Evolutionary conservation across 2,329 filamentous ascomycete genomes (phyloP), one percentile per base, ranked within the genome.

Genomic region (Sporothrix phasma): DNA sequence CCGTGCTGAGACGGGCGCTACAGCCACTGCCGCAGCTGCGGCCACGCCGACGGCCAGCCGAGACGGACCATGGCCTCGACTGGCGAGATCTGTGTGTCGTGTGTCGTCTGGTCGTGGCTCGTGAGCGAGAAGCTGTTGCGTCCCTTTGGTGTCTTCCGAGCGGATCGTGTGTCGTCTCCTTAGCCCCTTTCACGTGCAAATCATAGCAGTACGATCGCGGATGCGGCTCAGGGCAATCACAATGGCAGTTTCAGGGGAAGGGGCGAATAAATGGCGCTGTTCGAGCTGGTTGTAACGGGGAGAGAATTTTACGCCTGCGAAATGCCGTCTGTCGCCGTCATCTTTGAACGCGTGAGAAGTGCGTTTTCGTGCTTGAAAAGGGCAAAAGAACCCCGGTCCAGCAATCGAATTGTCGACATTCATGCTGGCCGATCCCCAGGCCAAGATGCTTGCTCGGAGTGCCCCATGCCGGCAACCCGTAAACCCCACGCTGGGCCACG

Each of bases 141-240:
- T 11, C 7, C 17, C 17, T n/a, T 43, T 43, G 41, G 17, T 34
- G 11, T 13, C 31, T 19, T 10, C 19, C 3, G 22, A 37, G 37
- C 19, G 17, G 17, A 37, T 24, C 31, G 31, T 39, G 31, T 56
- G 31, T 39, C 51, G 51, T 56, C 34, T 37, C 34, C n/a, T 39
- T 56, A n/a, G 3, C 51, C 54, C 34, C 54, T 61, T 37, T 61
- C 56, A 59, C 56, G 39, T 59, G 56, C n/a, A 59, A 46, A 46
- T 45, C 56, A 45, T 43, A 19, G 39, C 39, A n/a, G n/a, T n/a
- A n/a, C n/a, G n/a, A n/a, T n/a, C n/a, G 56, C 51, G n/a, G 5
- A 39, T n/a, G 39, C 31, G 6, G 13, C 2, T n/a, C 4, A 17
- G 17, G 5, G 51, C 51, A 7, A 39, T 13, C 19, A 3, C 31